Base-by-base conservation (phyloP, 257 asterid species). In the Scutellaria minor region DNA sequence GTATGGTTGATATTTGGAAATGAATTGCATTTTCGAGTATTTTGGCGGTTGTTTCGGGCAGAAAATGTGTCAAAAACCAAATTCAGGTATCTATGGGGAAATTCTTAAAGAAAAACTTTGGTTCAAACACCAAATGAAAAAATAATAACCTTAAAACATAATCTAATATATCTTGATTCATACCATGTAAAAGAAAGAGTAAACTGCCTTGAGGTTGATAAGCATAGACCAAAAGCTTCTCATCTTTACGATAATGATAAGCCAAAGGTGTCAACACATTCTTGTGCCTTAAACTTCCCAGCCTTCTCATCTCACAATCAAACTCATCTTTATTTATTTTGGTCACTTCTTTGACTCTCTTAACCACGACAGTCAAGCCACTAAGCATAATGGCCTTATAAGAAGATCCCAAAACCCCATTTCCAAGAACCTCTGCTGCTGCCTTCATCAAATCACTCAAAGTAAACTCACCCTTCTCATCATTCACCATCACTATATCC, bases 381-480 rank as follows among this genome's bases (percentile, higher is more conserved):
- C 18, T 73, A 5, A 76, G 69, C 96, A 94, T 85, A 10, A 67
- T 40, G 7, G 95, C 97, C 86, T 88, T 91, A 15, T 94, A 94
- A 0, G 92, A 77, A 5, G 92, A 83, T 2, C 93, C 94, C 51
- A 87, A 10, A 1, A 79, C 52, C 57, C 95, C 98, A 42, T 77
- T 87, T 0, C 89, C 95, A 5, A 89, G 87, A 44, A 88, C 88
- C 76, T 89, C 96, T 0, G 99, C 98, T 0, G 91, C 74, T 3
- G 97, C 94, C 73, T 80, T 91, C 98, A 94, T 85, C 83, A 94
- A 61, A 83, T 91, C 96, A 48, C 70, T 48, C 80, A 94, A 59
- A 7, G 89, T 85, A 64, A 94, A 94, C 80, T 75, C 93, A 20
- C 89, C 96, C 73, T 74, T 85, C 35, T 84, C 87, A 7, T 83